These are phyloP conservation scores for Pelargonium myrrhifolium DNA, from an alignment of 441 rosid species.

Conservation along the genomic window DNA sequence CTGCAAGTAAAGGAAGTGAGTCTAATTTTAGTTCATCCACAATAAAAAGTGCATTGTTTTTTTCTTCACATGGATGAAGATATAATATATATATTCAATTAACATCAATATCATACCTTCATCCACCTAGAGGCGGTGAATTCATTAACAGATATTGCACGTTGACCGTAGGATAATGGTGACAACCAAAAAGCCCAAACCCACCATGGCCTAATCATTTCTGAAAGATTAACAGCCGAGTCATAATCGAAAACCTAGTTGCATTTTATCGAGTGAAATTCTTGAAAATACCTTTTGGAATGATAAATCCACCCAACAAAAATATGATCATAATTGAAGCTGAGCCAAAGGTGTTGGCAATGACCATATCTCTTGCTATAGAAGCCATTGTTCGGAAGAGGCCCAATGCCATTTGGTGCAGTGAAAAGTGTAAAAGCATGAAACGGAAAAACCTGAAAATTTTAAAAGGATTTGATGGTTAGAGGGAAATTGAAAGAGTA, in stretches of 20 bases:
- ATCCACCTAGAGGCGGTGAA: constrained; percentile 76
- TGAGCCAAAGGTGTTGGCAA: constrained; percentile 85
- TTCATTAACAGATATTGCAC: constrained; percentile 79
- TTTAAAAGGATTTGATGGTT: constrained; percentile 2
- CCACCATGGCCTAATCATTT: constrained; percentile 76
- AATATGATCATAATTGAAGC: constrained; percentile 53
- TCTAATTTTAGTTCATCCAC: background rate
- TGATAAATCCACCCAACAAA: constrained; percentile 81
- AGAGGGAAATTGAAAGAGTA: constrained; percentile 9
- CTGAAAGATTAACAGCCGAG: constrained; percentile 32
- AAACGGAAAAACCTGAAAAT: constrained; percentile 54
- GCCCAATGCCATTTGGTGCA: constrained; percentile 92
- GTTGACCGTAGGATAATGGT: constrained; percentile 73
- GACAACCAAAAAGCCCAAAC: constrained; percentile 88
- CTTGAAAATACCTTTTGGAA: constrained; percentile 62
- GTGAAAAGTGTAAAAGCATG: constrained; percentile 55
- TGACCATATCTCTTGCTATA: constrained; percentile 71
- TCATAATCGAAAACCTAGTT: constrained; percentile 7
- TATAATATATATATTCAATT: constrained; percentile 9
- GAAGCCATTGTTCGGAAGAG: constrained; percentile 80
- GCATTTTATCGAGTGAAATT: constrained; percentile 7
- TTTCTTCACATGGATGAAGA: background rate
- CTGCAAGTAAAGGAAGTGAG: constrained; percentile 28
- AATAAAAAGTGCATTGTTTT: background rate
- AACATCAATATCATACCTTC: constrained; percentile 34